Evolutionary conservation across 129 eudicot genomes (phyloP).

Genomic region (Artemisia annua): DNA sequence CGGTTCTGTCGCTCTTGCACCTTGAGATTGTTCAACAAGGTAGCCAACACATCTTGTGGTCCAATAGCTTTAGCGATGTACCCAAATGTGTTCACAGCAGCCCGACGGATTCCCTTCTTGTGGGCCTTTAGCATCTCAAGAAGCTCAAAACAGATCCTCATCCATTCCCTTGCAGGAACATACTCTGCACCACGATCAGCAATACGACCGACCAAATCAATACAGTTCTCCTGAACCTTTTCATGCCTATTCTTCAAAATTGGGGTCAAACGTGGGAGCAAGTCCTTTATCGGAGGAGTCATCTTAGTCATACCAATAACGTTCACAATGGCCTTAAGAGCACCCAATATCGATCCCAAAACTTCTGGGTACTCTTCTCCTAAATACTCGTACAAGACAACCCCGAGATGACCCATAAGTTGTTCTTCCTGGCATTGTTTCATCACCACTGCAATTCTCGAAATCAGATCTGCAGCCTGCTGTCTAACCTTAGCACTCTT

Average conservation of each 20-base stretch:
- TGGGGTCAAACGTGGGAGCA: conserved; percentile 89
- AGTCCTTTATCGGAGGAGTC: conserved; percentile 95
- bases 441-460: conserved; percentile 94
- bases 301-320: conserved; percentile 98
- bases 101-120: conserved; percentile 94
- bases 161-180: conserved; percentile 98
- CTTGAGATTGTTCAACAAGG: conserved; percentile 82
- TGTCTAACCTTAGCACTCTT: conserved; percentile 97
- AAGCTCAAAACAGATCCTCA: conserved; percentile 97
- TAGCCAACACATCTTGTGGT: conserved; percentile 93
- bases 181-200: conserved; percentile 98
- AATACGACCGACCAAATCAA: conserved; percentile 92
- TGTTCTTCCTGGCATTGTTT: conserved; percentile 96
- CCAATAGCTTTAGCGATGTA: conserved; percentile 98
- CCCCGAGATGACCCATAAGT: conserved; percentile 98
- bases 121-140: conserved; percentile 99
- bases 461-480: conserved; percentile 88
- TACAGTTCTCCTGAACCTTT: conserved; percentile 96
- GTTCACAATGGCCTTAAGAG: conserved; percentile 85
- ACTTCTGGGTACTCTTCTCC: conserved; percentile 99
- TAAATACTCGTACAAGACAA: conserved; percentile 85
- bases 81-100: conserved; percentile 95
- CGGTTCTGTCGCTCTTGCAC: conserved; percentile 98
- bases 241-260: conserved; percentile 94
- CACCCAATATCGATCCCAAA: conserved; percentile 93